Evolutionary conservation across 208 protist genomes (phyloP).

Genomic region (Acanthamoeba royreba): DNA sequence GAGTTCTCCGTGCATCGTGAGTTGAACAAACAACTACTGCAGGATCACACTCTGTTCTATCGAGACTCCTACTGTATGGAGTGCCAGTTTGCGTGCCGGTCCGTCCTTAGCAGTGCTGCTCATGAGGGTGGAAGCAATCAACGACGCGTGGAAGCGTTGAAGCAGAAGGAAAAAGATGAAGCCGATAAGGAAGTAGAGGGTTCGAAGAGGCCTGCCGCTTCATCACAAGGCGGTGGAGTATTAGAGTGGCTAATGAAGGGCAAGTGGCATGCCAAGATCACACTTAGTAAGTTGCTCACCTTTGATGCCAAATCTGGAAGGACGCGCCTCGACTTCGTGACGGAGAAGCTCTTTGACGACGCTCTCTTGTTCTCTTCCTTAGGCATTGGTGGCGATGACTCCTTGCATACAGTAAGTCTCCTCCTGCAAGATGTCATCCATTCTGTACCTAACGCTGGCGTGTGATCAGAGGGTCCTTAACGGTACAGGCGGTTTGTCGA

Average conservation of each 20-base stretch:
- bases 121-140: neutral
- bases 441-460: no score
- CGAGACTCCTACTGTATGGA: conserved; percentile 32
- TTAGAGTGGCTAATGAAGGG: conserved; percentile 45
- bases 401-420: neutral
- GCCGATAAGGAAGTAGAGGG: no score
- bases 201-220: neutral
- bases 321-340: conserved; percentile 23
- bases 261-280: conserved; percentile 50
- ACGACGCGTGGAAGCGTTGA: neutral
- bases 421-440: no score
- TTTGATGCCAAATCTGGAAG: neutral
- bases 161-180: neutral
- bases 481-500: neutral
- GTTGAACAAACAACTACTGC: conserved; percentile 25
- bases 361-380: neutral
- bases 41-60: neutral
- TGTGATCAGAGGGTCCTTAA: neutral
- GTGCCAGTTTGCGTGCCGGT: conserved; percentile 6
- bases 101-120: neutral
- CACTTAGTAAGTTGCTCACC: conserved; percentile 20
- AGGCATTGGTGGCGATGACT: neutral
- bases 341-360: neutral
- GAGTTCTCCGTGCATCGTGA: conserved; percentile 15
- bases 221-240: neutral